These are phyloP conservation scores for Zea mays DNA, from an alignment of 176 grass and related monocot genomes.

Conservation along the genomic window DNA sequence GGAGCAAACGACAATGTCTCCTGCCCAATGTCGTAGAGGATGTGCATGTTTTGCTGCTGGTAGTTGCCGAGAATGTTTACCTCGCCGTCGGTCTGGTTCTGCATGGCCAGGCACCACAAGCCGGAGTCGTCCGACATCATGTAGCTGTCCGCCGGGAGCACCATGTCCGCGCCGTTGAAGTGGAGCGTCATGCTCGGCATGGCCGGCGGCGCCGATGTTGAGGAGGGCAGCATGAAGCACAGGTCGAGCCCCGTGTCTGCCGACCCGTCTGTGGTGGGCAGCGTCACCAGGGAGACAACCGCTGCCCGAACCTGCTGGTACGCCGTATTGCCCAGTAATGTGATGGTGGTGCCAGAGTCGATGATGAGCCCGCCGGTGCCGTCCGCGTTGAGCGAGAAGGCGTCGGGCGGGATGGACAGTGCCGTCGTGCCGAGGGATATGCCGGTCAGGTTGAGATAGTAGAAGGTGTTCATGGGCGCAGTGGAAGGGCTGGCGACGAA, in stretches of 20 bases:
- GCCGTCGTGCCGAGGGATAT: slow-evolving; percentile 54
- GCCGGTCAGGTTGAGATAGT: slow-evolving; percentile 61
- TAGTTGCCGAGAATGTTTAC: slow-evolving; percentile 51
- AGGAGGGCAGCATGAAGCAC: slow-evolving; percentile 49
- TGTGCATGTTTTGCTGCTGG: slow-evolving; percentile 73
- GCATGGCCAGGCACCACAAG: slow-evolving; percentile 55
- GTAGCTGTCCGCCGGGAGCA: slow-evolving; percentile 52
- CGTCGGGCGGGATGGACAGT: slow-evolving; percentile 23
- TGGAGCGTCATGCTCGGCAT: slow-evolving; percentile 53
- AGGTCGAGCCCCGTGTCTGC: slow-evolving; percentile 35
- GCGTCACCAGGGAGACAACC: slow-evolving; percentile 33
- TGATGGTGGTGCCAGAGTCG: slow-evolving; percentile 66
- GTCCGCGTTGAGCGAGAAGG: slow-evolving; percentile 36
- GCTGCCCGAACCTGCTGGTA: slow-evolving; percentile 40
- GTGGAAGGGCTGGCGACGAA: slow-evolving; percentile 51
- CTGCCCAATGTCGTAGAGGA: slow-evolving; percentile 58
- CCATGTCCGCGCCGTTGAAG: slow-evolving; percentile 61
- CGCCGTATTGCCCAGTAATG: slow-evolving; percentile 31
- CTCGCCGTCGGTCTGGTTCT: not conserved
- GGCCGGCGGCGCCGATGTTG: slow-evolving; percentile 23
- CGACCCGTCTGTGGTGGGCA: slow-evolving; percentile 28
- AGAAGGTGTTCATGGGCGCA: slow-evolving; percentile 43
- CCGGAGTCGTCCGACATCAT: slow-evolving; percentile 39
- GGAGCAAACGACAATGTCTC: slow-evolving; percentile 56
- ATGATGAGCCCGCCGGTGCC: slow-evolving; percentile 66